Percentiles rank a stretch among this genome's conserved stretches.
Evolutionary conservation across 345 rosid genomes (phyloP).

Genomic region (Boechera stricta): DNA sequence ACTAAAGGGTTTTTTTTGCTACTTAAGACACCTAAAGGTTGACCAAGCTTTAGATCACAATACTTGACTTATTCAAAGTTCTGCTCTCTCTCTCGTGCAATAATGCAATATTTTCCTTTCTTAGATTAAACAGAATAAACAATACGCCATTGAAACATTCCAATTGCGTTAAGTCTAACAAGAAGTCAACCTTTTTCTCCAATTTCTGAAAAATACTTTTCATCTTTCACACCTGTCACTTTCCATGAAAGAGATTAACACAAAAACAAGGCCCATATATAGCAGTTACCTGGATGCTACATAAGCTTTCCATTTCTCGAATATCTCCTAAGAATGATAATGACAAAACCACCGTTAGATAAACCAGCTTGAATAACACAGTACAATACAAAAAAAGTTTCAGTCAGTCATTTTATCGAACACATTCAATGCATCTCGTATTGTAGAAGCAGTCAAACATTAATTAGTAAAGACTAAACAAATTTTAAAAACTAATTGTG

Average conservation of each 20-base stretch:
- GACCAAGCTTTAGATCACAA: constrained; percentile 36
- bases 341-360: not conserved
- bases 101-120: constrained; percentile 6
- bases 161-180: constrained; percentile 11
- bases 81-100: not conserved
- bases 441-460: constrained; percentile 13
- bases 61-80: constrained; percentile 38
- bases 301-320: not conserved
- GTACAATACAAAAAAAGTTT: not conserved
- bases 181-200: constrained; percentile 22
- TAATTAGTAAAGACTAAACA: not conserved
- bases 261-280: constrained; percentile 2
- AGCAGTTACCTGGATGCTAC: constrained; percentile 33
- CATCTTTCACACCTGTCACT: constrained; percentile 20
- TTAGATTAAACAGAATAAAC: constrained; percentile 25
- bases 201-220: not conserved
- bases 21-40: constrained; percentile 34
- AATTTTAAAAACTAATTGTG: not conserved
- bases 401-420: constrained; percentile 41
- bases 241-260: constrained; percentile 21
- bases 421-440: constrained; percentile 8
- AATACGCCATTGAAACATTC: constrained; percentile 25
- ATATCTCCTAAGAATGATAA: not conserved
- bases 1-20: not conserved
- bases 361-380: constrained; percentile 2